These are phyloP conservation scores for Botrytis porri DNA, from an alignment of 2,329 filamentous ascomycete species.

Conservation along the genomic window DNA sequence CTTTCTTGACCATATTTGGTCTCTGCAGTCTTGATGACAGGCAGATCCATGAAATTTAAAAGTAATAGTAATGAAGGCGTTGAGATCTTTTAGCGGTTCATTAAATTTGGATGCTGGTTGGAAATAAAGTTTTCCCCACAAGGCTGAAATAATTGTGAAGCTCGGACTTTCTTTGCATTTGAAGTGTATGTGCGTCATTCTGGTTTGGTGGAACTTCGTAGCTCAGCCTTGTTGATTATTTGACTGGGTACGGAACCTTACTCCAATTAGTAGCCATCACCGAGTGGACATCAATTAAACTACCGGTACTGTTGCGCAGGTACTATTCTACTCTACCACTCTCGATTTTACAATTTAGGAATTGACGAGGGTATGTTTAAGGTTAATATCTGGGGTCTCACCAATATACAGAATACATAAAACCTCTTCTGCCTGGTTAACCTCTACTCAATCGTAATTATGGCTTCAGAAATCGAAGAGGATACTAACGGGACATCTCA, in stretches of 20 bases:
- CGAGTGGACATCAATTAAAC: neutral
- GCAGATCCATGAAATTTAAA: conserved; percentile 20
- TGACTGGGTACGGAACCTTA: neutral
- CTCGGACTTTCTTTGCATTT: neutral
- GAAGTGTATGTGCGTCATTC: conserved; percentile 13
- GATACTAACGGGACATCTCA: conserved; percentile 41
- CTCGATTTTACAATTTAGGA: neutral
- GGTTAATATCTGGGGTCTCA: neutral
- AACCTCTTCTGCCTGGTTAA: too few relatives aligned
- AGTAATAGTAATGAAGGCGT: neutral
- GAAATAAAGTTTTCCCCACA: conserved; percentile 4
- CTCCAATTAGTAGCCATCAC: neutral
- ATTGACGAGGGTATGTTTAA: neutral
- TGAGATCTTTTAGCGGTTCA: neutral
- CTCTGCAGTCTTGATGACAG: conserved; percentile 16
- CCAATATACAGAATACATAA: neutral
- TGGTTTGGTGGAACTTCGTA: neutral
- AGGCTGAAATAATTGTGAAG: conserved; percentile 3
- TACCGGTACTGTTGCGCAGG: neutral
- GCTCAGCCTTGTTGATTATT: neutral
- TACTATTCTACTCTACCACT: neutral
- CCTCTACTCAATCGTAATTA: neutral
- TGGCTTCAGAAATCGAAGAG: conserved; percentile 40
- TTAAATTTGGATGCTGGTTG: neutral
- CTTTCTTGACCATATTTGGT: conserved; percentile 39